phyloP scores from a whole-genome alignment of 257 asterid genomes.

The Linaria vulgaris region DNA sequence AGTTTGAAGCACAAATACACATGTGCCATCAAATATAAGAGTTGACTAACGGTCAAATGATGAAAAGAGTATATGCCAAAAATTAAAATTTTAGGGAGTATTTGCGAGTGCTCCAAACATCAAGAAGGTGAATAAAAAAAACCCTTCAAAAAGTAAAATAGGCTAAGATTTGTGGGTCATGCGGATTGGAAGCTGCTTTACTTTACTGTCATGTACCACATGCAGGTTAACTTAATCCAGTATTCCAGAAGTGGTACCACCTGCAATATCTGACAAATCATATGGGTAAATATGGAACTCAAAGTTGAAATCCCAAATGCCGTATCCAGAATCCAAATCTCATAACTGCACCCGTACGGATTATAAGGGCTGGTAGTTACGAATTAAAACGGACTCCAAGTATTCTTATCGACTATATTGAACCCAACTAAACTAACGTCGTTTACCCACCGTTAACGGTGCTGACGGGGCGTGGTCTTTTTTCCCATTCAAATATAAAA shows the following conservation, averaged over 20 bases:
- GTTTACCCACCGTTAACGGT: not conserved
- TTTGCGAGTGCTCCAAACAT: too few relatives aligned
- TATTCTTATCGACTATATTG: not conserved
- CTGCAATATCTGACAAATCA: not conserved
- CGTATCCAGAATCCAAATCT: slow-evolving; percentile 1
- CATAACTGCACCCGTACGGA: slow-evolving; percentile 35
- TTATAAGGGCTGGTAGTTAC: slow-evolving; percentile 4
- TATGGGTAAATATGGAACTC: slow-evolving; percentile 1
- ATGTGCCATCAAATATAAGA: too few relatives aligned
- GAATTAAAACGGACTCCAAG: not conserved
- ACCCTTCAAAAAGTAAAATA: not conserved
- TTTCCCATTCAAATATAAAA: not conserved
- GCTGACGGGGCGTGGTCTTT: not conserved
- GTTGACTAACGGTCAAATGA: too few relatives aligned
- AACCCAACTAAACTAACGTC: slow-evolving; percentile 1
- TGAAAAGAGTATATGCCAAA: too few relatives aligned
- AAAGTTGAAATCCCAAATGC: not conserved
- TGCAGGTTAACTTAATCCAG: slow-evolving; percentile 13
- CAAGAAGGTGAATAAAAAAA: too few relatives aligned
- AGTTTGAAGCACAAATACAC: too few relatives aligned
- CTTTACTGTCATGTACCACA: slow-evolving; percentile 23
- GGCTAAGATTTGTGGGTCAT: slow-evolving; percentile 23
- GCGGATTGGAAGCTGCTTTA: slow-evolving; percentile 17
- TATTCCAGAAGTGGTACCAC: too few relatives aligned
- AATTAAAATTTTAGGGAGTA: too few relatives aligned